Percentiles rank a stretch among this genome's conserved stretches.
Conservation (phyloP, 441 rosid genomes). For the Capsella rubella region DNA sequence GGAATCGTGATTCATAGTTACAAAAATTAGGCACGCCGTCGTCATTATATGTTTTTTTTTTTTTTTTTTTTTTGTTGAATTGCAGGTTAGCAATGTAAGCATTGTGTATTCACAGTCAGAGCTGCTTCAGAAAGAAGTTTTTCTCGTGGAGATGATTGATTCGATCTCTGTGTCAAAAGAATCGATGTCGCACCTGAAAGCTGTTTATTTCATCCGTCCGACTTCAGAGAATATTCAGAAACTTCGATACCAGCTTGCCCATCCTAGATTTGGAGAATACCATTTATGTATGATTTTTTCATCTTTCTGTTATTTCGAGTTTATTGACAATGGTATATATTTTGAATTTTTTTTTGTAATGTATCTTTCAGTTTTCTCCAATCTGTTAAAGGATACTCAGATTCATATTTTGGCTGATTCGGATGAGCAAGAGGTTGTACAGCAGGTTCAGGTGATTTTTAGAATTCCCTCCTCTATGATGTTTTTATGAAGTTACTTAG, state of each 20-base stretch:
- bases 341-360: conserved; percentile 19
- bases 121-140: conserved; percentile 93
- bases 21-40: background rate
- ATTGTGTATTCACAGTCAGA: conserved; percentile 97
- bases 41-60: background rate
- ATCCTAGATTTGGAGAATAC: conserved; percentile 91
- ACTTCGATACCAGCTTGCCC: conserved; percentile 76
- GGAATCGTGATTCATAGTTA: conserved; percentile 5
- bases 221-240: conserved; percentile 84
- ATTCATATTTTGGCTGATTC: conserved; percentile 97
- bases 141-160: conserved; percentile 89
- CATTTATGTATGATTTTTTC: conserved; percentile 71
- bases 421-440: conserved; percentile 91
- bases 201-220: conserved; percentile 88
- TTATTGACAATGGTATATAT: background rate
- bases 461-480: conserved; percentile 4
- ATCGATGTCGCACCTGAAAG: conserved; percentile 94
- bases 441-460: conserved; percentile 84
- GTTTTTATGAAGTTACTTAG: conserved; percentile 11
- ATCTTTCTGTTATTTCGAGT: background rate
- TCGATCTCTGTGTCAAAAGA: conserved; percentile 82
- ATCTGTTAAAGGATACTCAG: conserved; percentile 94
- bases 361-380: conserved; percentile 82
- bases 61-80: background rate
- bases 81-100: conserved; percentile 88